phyloP scores from a whole-genome alignment of 2,329 filamentous ascomycete species.

The Nothomitra cinnamomea region DNA sequence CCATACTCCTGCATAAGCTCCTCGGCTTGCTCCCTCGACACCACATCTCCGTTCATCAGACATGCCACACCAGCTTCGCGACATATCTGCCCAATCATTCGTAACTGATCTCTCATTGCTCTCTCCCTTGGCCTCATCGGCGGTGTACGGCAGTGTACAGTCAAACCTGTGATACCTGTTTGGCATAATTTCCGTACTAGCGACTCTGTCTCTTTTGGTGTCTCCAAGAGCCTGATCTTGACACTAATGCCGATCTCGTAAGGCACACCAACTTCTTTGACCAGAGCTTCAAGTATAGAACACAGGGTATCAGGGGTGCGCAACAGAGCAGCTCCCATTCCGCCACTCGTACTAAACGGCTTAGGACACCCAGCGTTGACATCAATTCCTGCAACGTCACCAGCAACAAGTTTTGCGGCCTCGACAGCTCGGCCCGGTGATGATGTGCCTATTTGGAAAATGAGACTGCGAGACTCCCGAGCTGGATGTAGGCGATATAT shows the following conservation, averaged over 20 bases:
- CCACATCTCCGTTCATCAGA: constrained; percentile 89
- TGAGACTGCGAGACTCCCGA: constrained; percentile 54
- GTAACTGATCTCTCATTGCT: constrained; percentile 71
- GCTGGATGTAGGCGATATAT: constrained; percentile 74
- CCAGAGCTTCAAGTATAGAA: constrained; percentile 67
- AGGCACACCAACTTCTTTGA: constrained; percentile 56
- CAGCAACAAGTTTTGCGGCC: constrained; percentile 69
- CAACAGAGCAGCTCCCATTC: constrained; percentile 89
- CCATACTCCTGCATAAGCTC: constrained; percentile 58
- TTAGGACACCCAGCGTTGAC: constrained; percentile 98
- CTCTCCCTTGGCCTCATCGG: constrained; percentile 85
- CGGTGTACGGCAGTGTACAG: constrained; percentile 88
- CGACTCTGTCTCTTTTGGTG: constrained; percentile 53
- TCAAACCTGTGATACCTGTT: constrained; percentile 84
- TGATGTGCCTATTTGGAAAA: constrained; percentile 87
- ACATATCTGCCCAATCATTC: constrained; percentile 69
- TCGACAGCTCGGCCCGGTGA: constrained; percentile 67
- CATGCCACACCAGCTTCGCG: constrained; percentile 76
- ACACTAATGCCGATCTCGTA: constrained; percentile 89
- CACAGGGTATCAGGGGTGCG: constrained; percentile 69
- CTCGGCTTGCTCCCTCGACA: constrained; percentile 52
- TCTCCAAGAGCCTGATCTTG: constrained; percentile 81
- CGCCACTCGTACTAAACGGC: constrained; percentile 80
- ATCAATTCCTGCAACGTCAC: constrained; percentile 83
- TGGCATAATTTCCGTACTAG: constrained; percentile 63